Percentiles rank a stretch among this genome's conserved stretches.
phyloP scores from a whole-genome alignment of 2,329 filamentous ascomycete species.

The Penicillium frequentans region DNA sequence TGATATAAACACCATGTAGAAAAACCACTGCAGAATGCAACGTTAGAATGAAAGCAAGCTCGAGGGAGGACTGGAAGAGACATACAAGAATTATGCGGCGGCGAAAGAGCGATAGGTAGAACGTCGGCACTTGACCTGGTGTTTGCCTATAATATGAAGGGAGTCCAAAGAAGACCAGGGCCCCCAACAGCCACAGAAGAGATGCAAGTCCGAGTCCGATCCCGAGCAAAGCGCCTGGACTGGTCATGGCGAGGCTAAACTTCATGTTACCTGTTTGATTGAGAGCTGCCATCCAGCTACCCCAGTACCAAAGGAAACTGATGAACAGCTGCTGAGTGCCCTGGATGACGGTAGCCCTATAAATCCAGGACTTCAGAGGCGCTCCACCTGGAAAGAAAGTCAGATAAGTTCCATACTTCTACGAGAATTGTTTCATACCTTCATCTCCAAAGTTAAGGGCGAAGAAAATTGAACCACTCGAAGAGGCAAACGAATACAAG shows the following conservation, averaged over 20 bases:
- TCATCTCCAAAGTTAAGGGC: slow-evolving; percentile 67
- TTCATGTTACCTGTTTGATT: neutral
- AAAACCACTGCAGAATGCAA: slow-evolving; percentile 67
- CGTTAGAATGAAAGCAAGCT: neutral
- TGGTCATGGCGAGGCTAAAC: neutral
- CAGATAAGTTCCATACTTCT: neutral
- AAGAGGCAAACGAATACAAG: slow-evolving; percentile 62
- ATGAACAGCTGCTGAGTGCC: slow-evolving; percentile 67
- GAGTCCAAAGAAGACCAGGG: slow-evolving; percentile 58
- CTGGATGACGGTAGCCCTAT: slow-evolving; percentile 65
- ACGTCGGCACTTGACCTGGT: slow-evolving; percentile 63
- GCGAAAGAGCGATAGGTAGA: slow-evolving; percentile 62
- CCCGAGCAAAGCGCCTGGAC: slow-evolving; percentile 27
- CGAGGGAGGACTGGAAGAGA: neutral
- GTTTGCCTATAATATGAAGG: slow-evolving; percentile 66
- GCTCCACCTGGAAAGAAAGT: slow-evolving; percentile 43
- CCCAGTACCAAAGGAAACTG: slow-evolving; percentile 67
- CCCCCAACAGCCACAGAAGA: slow-evolving; percentile 57
- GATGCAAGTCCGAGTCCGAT: slow-evolving; percentile 60
- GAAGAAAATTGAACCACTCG: slow-evolving; percentile 65
- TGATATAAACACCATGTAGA: slow-evolving; percentile 44
- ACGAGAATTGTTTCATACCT: slow-evolving; percentile 22
- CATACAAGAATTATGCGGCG: slow-evolving; percentile 59
- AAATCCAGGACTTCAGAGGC: slow-evolving; percentile 64
- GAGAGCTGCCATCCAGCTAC: slow-evolving; percentile 43